Evolutionary conservation across 2,329 filamentous ascomycete genomes (phyloP).

Genomic region (Penicillium sp.): DNA sequence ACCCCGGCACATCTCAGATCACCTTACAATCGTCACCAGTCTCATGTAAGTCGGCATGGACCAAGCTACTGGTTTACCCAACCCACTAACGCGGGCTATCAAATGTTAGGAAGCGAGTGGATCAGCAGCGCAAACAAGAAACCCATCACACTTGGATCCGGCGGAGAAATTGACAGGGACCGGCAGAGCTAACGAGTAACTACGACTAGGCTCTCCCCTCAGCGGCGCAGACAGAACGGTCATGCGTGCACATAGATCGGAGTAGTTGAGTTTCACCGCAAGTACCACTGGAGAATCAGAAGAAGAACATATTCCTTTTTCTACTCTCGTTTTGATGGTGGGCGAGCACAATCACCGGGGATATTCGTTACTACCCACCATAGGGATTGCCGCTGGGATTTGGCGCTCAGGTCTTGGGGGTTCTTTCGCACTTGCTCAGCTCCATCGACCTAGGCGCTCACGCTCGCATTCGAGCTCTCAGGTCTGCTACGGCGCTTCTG

Average conservation of each 20-base stretch:
- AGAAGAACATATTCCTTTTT: constrained; percentile 21
- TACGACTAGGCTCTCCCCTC: constrained; percentile 25
- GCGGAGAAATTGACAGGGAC: constrained; percentile 16
- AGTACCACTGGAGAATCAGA: constrained; percentile 17
- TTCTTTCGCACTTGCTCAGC: constrained; percentile 16
- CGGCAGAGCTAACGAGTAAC: constrained; percentile 22
- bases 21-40: not conserved
- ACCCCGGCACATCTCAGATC: not conserved
- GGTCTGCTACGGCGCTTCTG: constrained; percentile 18
- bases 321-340: constrained; percentile 3
- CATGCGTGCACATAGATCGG: constrained; percentile 39
- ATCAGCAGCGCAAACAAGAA: constrained; percentile 1
- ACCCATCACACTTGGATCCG: constrained; percentile 5
- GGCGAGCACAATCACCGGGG: constrained; percentile 10
- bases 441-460: constrained; percentile 7
- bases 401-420: constrained; percentile 12
- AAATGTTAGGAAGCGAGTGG: constrained; percentile 11
- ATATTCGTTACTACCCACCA: not conserved
- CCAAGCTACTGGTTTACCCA: constrained; percentile 14
- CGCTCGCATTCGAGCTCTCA: constrained; percentile 3
- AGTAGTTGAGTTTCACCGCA: constrained; percentile 29
- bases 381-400: constrained; percentile 17
- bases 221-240: constrained; percentile 33
- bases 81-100: constrained; percentile 14
- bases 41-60: constrained; percentile 6